These are phyloP conservation scores for Emericellopsis atlantica DNA, from an alignment of 2,329 filamentous ascomycete genomes.

Conservation along the genomic window DNA sequence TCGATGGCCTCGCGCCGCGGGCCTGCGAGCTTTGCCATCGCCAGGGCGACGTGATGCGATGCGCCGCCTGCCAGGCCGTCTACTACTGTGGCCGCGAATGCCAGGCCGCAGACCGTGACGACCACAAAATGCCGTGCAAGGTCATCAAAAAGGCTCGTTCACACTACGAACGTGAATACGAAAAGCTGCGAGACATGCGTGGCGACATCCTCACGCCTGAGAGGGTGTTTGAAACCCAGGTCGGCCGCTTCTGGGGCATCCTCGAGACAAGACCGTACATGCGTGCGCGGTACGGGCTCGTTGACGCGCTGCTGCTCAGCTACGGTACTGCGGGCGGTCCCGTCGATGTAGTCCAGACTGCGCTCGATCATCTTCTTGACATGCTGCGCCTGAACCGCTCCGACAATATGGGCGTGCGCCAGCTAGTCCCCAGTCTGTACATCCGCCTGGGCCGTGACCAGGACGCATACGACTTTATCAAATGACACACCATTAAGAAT, in stretches of 20 bases:
- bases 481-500: slow-evolving; percentile 14
- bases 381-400: slow-evolving; percentile 28
- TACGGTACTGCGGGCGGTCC: slow-evolving; percentile 15
- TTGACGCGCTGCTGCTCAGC: slow-evolving; percentile 14
- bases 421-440: slow-evolving; percentile 24
- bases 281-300: slow-evolving; percentile 16
- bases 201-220: slow-evolving; percentile 12
- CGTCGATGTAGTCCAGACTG: slow-evolving; percentile 13
- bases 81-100: slow-evolving; percentile 32
- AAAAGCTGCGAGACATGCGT: slow-evolving; percentile 17
- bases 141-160: slow-evolving; percentile 16
- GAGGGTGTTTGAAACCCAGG: slow-evolving; percentile 22
- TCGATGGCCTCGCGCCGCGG: slow-evolving; percentile 17
- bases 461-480: slow-evolving; percentile 32
- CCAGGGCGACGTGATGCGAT: too few species aligned
- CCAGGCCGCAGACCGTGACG: slow-evolving; percentile 20
- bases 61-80: slow-evolving; percentile 26
- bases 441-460: slow-evolving; percentile 35
- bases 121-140: slow-evolving; percentile 27
- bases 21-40: too few species aligned
- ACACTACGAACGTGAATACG: slow-evolving; percentile 20
- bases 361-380: slow-evolving; percentile 25
- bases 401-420: slow-evolving; percentile 30
- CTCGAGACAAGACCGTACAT: slow-evolving; percentile 29
- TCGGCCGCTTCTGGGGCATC: slow-evolving; percentile 29